phyloP scores from a whole-genome alignment of 1,139 yeast species.

The Yamadazyma pseudoaaseri region DNA sequence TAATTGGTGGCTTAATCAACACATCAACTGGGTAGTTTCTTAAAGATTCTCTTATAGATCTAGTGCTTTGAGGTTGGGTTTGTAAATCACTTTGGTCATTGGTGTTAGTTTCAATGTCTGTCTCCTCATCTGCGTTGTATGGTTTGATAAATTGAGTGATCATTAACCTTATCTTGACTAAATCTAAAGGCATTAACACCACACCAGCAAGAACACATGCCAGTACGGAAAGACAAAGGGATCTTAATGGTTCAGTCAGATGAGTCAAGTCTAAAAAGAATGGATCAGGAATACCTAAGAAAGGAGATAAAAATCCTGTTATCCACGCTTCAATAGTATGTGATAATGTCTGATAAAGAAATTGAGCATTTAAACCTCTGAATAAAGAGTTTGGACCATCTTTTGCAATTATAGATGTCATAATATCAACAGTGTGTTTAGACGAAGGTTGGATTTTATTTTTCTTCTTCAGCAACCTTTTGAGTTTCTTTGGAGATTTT shows the following conservation, averaged over 20 bases:
- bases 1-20: slow-evolving; percentile 55
- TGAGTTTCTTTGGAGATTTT: slow-evolving; percentile 2
- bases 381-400: slow-evolving; percentile 87
- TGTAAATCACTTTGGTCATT: neutral
- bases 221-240: slow-evolving; percentile 64
- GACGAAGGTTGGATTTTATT: slow-evolving; percentile 57
- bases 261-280: slow-evolving; percentile 80
- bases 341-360: slow-evolving; percentile 71
- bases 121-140: slow-evolving; percentile 9
- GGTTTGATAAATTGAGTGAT: slow-evolving; percentile 51
- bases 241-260: slow-evolving; percentile 71
- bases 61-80: slow-evolving; percentile 19
- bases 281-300: slow-evolving; percentile 87
- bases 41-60: slow-evolving; percentile 41
- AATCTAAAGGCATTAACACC: slow-evolving; percentile 77
- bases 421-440: slow-evolving; percentile 67
- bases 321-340: slow-evolving; percentile 89
- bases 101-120: neutral
- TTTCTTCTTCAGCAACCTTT: slow-evolving; percentile 9
- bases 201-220: slow-evolving; percentile 76
- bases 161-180: slow-evolving; percentile 74
- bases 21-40: slow-evolving; percentile 38
- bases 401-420: slow-evolving; percentile 64
- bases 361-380: slow-evolving; percentile 85
- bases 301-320: slow-evolving; percentile 80